phyloP scores from a whole-genome alignment of 306 rosid species.

The Acacia melanoxylon region DNA sequence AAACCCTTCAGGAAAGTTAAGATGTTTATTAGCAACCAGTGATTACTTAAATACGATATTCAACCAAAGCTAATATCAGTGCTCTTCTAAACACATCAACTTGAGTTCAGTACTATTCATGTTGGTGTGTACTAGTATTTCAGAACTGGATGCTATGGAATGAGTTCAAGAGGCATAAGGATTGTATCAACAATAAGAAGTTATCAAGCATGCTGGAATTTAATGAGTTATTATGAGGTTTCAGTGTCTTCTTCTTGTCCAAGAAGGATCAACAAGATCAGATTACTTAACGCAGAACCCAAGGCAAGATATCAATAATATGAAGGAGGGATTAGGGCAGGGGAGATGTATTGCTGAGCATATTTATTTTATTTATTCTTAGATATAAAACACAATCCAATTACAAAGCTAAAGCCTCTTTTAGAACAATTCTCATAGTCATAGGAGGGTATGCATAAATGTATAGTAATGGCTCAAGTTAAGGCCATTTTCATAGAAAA shows the following conservation, averaged over 20 bases:
- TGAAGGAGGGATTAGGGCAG: not conserved
- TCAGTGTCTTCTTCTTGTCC: not conserved
- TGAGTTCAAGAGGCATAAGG: not conserved
- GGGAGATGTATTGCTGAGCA: not conserved
- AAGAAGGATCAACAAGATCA: not conserved
- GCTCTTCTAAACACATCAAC: not conserved
- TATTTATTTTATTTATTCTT: conserved; percentile 30
- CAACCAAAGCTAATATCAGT: not conserved
- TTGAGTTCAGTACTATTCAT: not conserved
- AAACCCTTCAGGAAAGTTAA: not conserved
- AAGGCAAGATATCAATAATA: not conserved
- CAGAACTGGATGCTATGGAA: not conserved
- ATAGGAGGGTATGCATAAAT: not conserved
- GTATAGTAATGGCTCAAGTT: not conserved
- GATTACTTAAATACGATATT: not conserved
- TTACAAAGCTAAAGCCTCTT: conserved; percentile 36
- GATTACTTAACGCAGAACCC: not conserved
- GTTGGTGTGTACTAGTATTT: not conserved
- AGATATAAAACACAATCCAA: conserved; percentile 30
- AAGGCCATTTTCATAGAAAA: conserved; percentile 28
- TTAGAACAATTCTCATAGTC: conserved; percentile 37
- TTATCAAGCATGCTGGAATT: not conserved
- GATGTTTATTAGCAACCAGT: not conserved
- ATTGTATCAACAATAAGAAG: not conserved
- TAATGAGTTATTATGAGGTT: not conserved